Evolutionary conservation across 331 rosid genomes (phyloP).

Genomic region (Quercus lobata): DNA sequence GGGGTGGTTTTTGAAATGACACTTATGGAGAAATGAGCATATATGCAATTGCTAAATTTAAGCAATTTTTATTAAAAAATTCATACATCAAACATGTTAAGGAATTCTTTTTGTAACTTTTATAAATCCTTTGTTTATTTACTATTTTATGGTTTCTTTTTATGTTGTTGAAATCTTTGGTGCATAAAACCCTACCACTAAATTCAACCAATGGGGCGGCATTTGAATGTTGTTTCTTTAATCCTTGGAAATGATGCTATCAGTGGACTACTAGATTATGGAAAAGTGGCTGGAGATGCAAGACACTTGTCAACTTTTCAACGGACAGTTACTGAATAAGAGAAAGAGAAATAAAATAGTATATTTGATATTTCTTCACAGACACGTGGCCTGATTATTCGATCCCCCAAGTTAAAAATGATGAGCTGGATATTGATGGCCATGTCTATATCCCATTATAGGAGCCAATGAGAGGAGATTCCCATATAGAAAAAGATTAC

Average conservation of each 20-base stretch:
- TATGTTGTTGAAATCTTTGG: slow-evolving; percentile 12
- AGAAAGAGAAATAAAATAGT: not conserved
- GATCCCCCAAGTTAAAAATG: slow-evolving; percentile 20
- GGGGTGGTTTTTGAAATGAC: slow-evolving; percentile 31
- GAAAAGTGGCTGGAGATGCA: slow-evolving; percentile 22
- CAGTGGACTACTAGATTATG: slow-evolving; percentile 6
- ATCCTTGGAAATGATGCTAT: slow-evolving; percentile 7
- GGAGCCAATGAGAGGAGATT: slow-evolving; percentile 2
- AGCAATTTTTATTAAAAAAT: slow-evolving; percentile 11
- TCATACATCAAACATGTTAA: slow-evolving; percentile 14
- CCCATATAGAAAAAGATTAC: not conserved
- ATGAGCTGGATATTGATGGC: slow-evolving; percentile 19
- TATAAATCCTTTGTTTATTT: not conserved
- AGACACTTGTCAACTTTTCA: slow-evolving; percentile 14
- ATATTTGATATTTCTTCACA: not conserved
- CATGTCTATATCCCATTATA: slow-evolving; percentile 5
- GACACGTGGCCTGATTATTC: slow-evolving; percentile 26
- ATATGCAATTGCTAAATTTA: slow-evolving; percentile 43
- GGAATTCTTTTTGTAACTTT: slow-evolving; percentile 12
- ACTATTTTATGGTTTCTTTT: slow-evolving; percentile 16
- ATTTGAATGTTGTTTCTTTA: slow-evolving; percentile 8
- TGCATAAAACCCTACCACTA: slow-evolving; percentile 18
- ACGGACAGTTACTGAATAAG: slow-evolving; percentile 6
- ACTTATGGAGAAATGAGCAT: slow-evolving; percentile 21
- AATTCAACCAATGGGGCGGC: slow-evolving; percentile 38